Evolutionary conservation across 352 stramenopile genomes (phyloP), one percentile per base, ranked within the genome.

Genomic region (Globisporangium carolinianum): DNA sequence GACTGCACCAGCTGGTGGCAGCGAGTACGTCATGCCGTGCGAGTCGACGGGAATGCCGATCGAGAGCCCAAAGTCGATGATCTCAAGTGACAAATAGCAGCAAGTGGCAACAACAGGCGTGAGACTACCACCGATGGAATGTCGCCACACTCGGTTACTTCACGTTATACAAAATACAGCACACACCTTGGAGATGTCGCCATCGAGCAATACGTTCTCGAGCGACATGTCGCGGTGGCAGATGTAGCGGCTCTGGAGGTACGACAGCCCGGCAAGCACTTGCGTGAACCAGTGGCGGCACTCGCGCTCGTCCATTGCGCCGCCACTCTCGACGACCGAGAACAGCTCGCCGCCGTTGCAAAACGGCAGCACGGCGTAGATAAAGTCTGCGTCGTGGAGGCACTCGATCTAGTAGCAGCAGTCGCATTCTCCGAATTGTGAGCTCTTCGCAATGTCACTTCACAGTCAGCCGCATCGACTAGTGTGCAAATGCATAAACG

Each of bases 171-270:
- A 38, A 42, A 8, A 56, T 14, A 39, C n/a, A 46, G n/a, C 2
- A 37, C 36, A 18, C 67, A 94, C 83, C 75, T 91, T 94, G 55
- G 83, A 90, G 4, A 79, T 84, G 58, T 91, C 73, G 58, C 82
- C 82, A 57, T 94, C 82, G 46, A 94, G 78, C 32, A 94, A 60
- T 15, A 94, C 82, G 57, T 94, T 94, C 67, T 94, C 83, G 55
- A 94, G 60, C 57, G 83, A 94, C 81, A 94, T 94, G 67, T 94
- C 84, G 50, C 84, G 84, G 65, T 94, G 84, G 65, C 80, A 91
- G 72, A 91, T 92, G 68, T 86, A 91, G 57, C 73, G 77, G 50
- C 79, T 90, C 61, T 94, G 84, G 43, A 94, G 51, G 58, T 89
- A 94, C 11, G 83, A 91, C 38, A 94, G 59, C 0, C 83, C 83